These are phyloP conservation scores for Naumovozyma castellii DNA, from an alignment of 805 yeast species.

Conservation along the genomic window DNA sequence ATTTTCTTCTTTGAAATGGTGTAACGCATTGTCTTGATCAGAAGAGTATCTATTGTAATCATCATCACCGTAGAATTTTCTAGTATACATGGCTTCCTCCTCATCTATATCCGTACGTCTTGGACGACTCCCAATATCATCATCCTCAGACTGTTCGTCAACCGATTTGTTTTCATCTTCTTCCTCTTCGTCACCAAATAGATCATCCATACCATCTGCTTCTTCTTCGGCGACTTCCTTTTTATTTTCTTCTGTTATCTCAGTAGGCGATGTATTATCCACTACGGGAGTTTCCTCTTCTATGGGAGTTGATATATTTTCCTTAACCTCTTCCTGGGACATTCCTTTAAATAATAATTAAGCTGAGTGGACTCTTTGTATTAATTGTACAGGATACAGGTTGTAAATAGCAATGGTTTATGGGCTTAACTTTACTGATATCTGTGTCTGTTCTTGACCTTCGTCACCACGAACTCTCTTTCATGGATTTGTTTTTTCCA, in stretches of 20 bases:
- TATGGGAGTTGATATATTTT: neutral
- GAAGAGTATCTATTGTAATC: constrained; percentile 10
- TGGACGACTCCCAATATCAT: constrained; percentile 15
- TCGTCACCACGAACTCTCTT: too few species aligned
- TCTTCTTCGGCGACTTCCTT: constrained; percentile 15
- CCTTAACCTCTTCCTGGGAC: neutral
- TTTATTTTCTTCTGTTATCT: neutral
- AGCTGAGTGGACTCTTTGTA: too few species aligned
- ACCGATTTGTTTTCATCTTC: constrained; percentile 9
- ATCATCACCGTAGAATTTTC: constrained; percentile 29
- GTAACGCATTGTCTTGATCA: constrained; percentile 29
- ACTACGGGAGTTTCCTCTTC: neutral
- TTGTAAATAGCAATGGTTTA: too few species aligned
- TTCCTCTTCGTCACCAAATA: constrained; percentile 35
- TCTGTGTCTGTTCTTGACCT: too few species aligned
- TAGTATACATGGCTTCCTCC: constrained; percentile 30
- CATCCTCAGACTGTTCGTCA: constrained; percentile 12
- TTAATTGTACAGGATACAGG: too few species aligned
- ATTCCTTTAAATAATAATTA: too few species aligned
- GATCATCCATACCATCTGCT: constrained; percentile 34
- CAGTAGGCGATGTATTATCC: neutral
- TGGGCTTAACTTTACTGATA: too few species aligned
- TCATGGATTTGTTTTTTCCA: too few species aligned
- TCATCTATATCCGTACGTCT: constrained; percentile 28
- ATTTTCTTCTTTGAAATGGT: constrained; percentile 29